Conservation (phyloP, 2,329 filamentous ascomycete species). For the Penicillium glabrum region DNA sequence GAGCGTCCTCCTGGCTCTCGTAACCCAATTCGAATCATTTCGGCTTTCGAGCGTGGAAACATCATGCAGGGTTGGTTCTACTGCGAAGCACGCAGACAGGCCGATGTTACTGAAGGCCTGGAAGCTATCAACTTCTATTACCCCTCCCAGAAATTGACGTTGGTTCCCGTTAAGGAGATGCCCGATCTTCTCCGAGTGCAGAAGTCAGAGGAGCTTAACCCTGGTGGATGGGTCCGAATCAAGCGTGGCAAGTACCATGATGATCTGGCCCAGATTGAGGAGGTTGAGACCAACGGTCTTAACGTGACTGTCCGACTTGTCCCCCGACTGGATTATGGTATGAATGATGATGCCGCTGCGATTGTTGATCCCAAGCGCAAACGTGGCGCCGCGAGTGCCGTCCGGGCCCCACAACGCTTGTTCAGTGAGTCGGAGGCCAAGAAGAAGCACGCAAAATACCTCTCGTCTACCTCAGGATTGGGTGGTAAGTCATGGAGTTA, state of each 20-base stretch:
- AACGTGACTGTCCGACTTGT: slow-evolving; percentile 86
- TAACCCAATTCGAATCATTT: slow-evolving; percentile 79
- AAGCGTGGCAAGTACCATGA: slow-evolving; percentile 78
- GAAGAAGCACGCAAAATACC: slow-evolving; percentile 73
- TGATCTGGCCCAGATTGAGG: slow-evolving; percentile 87
- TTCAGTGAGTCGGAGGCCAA: slow-evolving; percentile 93
- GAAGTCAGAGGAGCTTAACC: slow-evolving; percentile 80
- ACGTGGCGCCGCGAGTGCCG: slow-evolving; percentile 58
- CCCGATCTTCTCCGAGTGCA: slow-evolving; percentile 88
- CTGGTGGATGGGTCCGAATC: slow-evolving; percentile 89
- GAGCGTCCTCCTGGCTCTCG: slow-evolving; percentile 72
- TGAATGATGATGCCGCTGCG: slow-evolving; percentile 70
- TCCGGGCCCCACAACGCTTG: slow-evolving; percentile 79
- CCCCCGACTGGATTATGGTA: slow-evolving; percentile 86
- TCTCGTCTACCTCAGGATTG: slow-evolving; percentile 54
- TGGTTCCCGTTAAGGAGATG: slow-evolving; percentile 97
- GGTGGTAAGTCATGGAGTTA: slow-evolving; percentile 75
- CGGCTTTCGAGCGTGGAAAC: slow-evolving; percentile 85
- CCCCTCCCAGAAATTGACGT: slow-evolving; percentile 77
- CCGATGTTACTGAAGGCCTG: slow-evolving; percentile 78
- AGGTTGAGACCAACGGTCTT: slow-evolving; percentile 88
- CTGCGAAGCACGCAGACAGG: slow-evolving; percentile 83
- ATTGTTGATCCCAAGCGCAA: slow-evolving; percentile 75
- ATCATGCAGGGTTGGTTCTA: slow-evolving; percentile 95
- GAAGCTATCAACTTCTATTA: slow-evolving; percentile 89